Evolutionary conservation across 2,329 filamentous ascomycete species (phyloP).

Genomic region (Tricladium varicosporioides): DNA sequence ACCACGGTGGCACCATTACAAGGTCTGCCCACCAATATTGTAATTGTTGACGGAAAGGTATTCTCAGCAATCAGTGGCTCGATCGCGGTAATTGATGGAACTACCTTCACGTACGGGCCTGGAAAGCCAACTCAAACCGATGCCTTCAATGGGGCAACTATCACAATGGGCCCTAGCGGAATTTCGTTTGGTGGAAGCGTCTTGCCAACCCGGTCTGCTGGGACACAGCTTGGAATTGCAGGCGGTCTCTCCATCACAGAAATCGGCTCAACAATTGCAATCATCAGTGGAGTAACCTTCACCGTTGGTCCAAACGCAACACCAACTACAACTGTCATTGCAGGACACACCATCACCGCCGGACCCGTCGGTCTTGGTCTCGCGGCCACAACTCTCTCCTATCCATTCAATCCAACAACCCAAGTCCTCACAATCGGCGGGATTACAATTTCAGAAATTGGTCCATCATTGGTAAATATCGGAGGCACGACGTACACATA

Average conservation of each 20-base stretch:
- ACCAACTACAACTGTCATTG: conserved; percentile 46
- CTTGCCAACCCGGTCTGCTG: conserved; percentile 17
- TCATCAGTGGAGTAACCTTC: conserved; percentile 51
- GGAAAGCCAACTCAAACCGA: conserved; percentile 19
- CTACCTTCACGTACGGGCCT: conserved; percentile 23
- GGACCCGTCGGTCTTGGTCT: conserved; percentile 46
- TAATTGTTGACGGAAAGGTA: conserved; percentile 22
- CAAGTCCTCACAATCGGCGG: conserved; percentile 24
- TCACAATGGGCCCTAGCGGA: conserved; percentile 26
- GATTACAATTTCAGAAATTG: conserved; percentile 26
- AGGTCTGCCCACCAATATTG: conserved; percentile 21
- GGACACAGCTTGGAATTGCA: conserved; percentile 26
- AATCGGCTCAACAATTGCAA: conserved; percentile 35
- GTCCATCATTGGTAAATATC: conserved; percentile 21
- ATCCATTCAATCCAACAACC: conserved; percentile 25
- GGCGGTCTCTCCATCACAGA: conserved; percentile 29
- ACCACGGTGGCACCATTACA: conserved; percentile 21
- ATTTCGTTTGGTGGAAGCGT: conserved; percentile 21
- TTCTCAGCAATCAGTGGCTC: conserved; percentile 25
- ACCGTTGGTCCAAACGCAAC: conserved; percentile 46
- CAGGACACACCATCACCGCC: conserved; percentile 50
- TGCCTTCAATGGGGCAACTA: conserved; percentile 24
- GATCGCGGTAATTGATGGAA: conserved; percentile 18
- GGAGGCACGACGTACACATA: conserved; percentile 27
- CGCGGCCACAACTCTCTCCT: conserved; percentile 19